Evolutionary conservation across 805 yeast species (phyloP).

Genomic region (Cyberlindnera mississippiensis): DNA sequence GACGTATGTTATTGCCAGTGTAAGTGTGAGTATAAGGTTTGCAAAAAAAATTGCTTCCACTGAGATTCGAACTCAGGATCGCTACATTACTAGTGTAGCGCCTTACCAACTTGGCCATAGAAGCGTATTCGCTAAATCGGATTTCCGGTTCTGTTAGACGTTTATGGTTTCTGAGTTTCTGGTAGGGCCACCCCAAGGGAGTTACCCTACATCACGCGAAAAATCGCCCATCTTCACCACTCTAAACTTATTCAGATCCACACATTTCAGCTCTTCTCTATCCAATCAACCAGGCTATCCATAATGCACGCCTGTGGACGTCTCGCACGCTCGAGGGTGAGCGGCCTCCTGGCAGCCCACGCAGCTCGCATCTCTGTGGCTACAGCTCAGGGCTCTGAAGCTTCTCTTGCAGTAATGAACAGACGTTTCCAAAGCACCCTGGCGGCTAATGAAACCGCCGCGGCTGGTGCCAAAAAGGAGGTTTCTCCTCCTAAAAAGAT

Average conservation of each 20-base stretch:
- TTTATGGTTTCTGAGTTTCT: too few relatives aligned
- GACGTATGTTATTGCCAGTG: too few relatives aligned
- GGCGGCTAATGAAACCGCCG: background rate
- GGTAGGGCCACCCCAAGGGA: too few relatives aligned
- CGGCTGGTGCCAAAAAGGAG: background rate
- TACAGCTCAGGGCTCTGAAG: background rate
- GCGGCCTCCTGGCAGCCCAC: background rate
- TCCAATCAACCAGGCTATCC: background rate
- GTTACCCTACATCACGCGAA: too few relatives aligned
- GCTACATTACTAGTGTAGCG: slow-evolving; percentile 82
- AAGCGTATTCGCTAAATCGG: too few relatives aligned
- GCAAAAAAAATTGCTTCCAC: slow-evolving; percentile 49
- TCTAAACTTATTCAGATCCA: background rate
- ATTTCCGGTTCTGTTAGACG: too few relatives aligned
- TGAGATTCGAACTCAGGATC: slow-evolving; percentile 78
- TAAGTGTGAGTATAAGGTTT: too few relatives aligned
- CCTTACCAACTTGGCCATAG: slow-evolving; percentile 69
- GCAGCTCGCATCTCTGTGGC: background rate
- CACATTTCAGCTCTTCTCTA: background rate
- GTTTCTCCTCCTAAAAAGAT: background rate
- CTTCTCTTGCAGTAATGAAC: background rate
- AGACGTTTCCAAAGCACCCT: background rate
- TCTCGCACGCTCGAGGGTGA: slow-evolving; percentile 3
- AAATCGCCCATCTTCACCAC: too few relatives aligned
- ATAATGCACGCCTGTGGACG: slow-evolving; percentile 1